Conservation (phyloP, 2,329 filamentous ascomycete species). For the Piedraia hortae region DNA sequence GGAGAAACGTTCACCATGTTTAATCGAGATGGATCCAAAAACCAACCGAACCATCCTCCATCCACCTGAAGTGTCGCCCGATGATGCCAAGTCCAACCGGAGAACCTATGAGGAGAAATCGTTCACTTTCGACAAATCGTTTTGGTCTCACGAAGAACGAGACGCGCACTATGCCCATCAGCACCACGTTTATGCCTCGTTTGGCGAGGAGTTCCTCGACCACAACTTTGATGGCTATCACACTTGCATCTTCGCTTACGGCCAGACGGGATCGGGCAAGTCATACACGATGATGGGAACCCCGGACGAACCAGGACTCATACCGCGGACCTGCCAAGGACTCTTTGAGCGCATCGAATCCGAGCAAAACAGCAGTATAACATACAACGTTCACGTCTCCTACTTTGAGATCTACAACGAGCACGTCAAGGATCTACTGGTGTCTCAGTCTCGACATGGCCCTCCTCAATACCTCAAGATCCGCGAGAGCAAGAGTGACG, state of each 20-base stretch:
- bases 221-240: constrained; percentile 99
- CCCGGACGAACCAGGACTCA: constrained; percentile 61
- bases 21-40: constrained; percentile 72
- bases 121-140: constrained; percentile 93
- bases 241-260: constrained; percentile 96
- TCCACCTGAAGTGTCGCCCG: constrained; percentile 23
- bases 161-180: constrained; percentile 78
- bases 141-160: constrained; percentile 67
- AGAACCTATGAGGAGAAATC: constrained; percentile 63
- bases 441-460: constrained; percentile 37
- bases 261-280: constrained; percentile 91
- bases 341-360: constrained; percentile 79
- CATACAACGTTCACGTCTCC: constrained; percentile 87
- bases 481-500: constrained; percentile 78
- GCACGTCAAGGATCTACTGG: constrained; percentile 79
- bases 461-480: constrained; percentile 87
- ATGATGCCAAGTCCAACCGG: constrained; percentile 26
- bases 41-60: constrained; percentile 64
- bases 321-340: constrained; percentile 85
- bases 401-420: constrained; percentile 99
- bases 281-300: constrained; percentile 96
- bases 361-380: constrained; percentile 67
- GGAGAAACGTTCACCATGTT: constrained; percentile 52
- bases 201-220: constrained; percentile 90
- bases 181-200: constrained; percentile 74